A percentile compares a stretch with the other conserved stretches of the same genome.
Conservation (phyloP, 169 alveolate genomes). For the Plasmodium gaboni region DNA sequence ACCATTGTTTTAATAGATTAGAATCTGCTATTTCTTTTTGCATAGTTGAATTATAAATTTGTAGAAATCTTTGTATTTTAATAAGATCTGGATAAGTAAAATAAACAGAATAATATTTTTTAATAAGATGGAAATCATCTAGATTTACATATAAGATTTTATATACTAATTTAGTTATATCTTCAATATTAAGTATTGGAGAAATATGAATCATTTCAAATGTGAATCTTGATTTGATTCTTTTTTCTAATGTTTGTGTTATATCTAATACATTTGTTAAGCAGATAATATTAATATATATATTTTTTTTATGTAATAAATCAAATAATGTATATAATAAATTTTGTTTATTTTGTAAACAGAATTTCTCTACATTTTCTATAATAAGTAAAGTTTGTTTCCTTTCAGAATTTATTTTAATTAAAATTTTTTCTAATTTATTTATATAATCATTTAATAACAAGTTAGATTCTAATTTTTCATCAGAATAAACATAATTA, state of each 20-base stretch:
- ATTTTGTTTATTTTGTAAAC: constrained; percentile 79
- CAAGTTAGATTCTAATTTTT: constrained; percentile 67
- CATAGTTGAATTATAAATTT: constrained; percentile 63
- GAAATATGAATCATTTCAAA: constrained; percentile 79
- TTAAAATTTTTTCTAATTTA: constrained; percentile 71
- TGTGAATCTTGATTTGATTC: constrained; percentile 84
- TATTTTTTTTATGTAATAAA: constrained; percentile 75
- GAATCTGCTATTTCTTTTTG: constrained; percentile 64
- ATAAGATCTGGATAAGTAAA: constrained; percentile 43
- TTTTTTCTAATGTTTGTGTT: constrained; percentile 83
- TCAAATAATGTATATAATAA: constrained; percentile 80
- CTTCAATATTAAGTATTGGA: constrained; percentile 59
- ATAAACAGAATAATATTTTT: constrained; percentile 67
- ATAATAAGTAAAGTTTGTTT: constrained; percentile 78
- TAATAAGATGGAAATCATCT: constrained; percentile 64
- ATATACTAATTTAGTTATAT: constrained; percentile 51
- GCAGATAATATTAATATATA: constrained; percentile 76
- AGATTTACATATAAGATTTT: constrained; percentile 67
- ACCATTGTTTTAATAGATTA: constrained; percentile 52
- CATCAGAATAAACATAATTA: constrained; percentile 33
- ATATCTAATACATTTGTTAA: constrained; percentile 81
- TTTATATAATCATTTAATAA: constrained; percentile 58
- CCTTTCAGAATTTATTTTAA: constrained; percentile 58
- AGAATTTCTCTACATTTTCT: constrained; percentile 82
- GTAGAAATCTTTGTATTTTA: constrained; percentile 44